Evolutionary conservation across 208 protist species (phyloP).

Genomic region (Leishmania tropica): DNA sequence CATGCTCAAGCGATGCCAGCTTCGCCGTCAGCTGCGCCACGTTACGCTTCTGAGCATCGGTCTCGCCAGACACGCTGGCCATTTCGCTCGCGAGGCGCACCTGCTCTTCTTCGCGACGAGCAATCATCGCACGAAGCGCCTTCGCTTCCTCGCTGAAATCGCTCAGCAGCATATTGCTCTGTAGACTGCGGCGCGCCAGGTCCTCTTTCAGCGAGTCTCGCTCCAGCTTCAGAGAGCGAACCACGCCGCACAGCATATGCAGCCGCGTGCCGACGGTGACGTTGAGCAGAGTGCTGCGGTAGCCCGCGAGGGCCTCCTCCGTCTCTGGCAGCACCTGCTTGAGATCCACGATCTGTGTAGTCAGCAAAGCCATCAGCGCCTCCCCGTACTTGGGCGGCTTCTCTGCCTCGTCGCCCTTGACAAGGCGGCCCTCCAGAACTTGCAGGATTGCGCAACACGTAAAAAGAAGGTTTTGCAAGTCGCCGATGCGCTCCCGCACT

Average conservation of each 20-base stretch:
- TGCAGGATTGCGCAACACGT: constrained; percentile 35
- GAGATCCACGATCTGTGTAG: constrained; percentile 44
- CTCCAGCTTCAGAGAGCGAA: constrained; percentile 45
- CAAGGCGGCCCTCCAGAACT: constrained; percentile 50
- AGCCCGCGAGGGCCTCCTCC: constrained; percentile 33
- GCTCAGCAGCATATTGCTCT: constrained; percentile 36
- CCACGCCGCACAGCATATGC: constrained; percentile 30
- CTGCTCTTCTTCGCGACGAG: background rate
- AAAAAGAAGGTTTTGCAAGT: constrained; percentile 51
- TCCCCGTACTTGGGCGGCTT: constrained; percentile 15
- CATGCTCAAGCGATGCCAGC: constrained; percentile 33
- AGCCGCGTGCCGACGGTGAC: constrained; percentile 42
- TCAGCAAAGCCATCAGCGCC: constrained; percentile 25
- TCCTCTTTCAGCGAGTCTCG: constrained; percentile 52
- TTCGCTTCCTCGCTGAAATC: constrained; percentile 26
- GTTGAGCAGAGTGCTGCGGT: constrained; percentile 17
- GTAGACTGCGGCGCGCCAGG: constrained; percentile 36
- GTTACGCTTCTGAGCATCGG: constrained; percentile 19
- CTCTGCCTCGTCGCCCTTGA: constrained; percentile 14
- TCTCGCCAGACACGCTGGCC: constrained; percentile 6
- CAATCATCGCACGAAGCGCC: constrained; percentile 23
- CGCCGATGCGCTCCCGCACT: constrained; percentile 33
- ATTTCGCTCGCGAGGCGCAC: constrained; percentile 2
- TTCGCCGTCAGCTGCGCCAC: constrained; percentile 16
- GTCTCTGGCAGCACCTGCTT: constrained; percentile 50